These are phyloP conservation scores for Usnea hakonensis DNA, from an alignment of 495 filamentous ascomycete genomes.

Conservation along the genomic window DNA sequence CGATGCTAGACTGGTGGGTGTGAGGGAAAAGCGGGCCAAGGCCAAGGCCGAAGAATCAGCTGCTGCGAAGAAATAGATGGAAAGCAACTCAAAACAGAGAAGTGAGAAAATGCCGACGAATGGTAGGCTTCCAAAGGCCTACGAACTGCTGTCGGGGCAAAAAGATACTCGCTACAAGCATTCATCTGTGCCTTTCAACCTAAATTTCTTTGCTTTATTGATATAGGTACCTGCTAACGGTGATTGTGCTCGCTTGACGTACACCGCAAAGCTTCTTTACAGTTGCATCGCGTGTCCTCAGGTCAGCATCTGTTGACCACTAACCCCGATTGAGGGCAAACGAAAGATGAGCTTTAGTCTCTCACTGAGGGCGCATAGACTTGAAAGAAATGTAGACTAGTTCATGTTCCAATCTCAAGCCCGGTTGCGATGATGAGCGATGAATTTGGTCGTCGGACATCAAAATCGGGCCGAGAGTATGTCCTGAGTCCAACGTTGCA, in stretches of 20 bases:
- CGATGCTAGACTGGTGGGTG: constrained; percentile 72
- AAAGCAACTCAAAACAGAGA: background rate
- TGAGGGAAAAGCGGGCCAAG: constrained; percentile 87
- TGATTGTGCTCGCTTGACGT: background rate
- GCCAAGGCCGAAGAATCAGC: constrained; percentile 85
- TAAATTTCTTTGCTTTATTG: background rate
- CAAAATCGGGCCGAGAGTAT: too few species aligned
- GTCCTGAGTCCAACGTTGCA: too few species aligned
- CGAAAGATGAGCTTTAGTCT: background rate
- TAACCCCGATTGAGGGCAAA: background rate
- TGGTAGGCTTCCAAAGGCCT: background rate
- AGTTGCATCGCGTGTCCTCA: background rate
- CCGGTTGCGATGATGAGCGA: too few species aligned
- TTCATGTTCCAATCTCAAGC: too few species aligned
- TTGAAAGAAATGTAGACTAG: too few species aligned
- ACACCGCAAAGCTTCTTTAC: background rate
- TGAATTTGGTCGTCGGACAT: too few species aligned
- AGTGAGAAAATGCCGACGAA: background rate
- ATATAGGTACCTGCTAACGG: background rate
- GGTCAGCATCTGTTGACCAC: background rate
- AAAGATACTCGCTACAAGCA: background rate
- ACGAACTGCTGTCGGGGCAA: background rate
- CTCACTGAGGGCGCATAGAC: too few species aligned
- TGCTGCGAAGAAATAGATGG: constrained; percentile 78
- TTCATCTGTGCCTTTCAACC: background rate